A percentile compares a stretch with the other conserved stretches of the same genome.
These are phyloP conservation scores for Cunninghamia lanceolata DNA, from an alignment of 75 land plant species.

Conservation along the genomic window DNA sequence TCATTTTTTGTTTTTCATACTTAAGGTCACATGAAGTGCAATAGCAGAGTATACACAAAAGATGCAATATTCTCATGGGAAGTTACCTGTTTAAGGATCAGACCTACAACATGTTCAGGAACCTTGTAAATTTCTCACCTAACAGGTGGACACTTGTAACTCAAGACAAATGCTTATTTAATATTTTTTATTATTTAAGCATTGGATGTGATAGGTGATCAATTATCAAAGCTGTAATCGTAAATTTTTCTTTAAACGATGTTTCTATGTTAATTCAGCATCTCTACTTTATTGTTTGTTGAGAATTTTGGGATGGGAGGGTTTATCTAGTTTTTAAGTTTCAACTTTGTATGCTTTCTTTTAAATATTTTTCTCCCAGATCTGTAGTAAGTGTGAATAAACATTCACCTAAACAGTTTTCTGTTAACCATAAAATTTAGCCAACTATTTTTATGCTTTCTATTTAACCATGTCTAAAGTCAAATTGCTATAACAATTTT, in stretches of 20 bases:
- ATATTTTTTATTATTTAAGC: neutral
- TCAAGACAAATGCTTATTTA: neutral
- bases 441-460: neutral
- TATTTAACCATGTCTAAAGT: neutral
- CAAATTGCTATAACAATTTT: neutral
- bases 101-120: neutral
- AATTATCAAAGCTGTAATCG: neutral
- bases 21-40: too few species aligned
- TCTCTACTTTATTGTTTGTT: neutral
- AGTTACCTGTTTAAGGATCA: neutral
- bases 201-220: neutral
- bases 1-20: too few species aligned
- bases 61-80: neutral
- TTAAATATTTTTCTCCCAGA: neutral
- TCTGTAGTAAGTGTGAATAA: neutral
- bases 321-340: neutral
- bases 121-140: neutral
- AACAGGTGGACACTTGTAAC: neutral
- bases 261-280: neutral
- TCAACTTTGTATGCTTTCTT: neutral
- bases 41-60: too few species aligned
- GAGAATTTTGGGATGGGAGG: neutral
- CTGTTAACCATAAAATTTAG: neutral
- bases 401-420: neutral
- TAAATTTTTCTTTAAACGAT: neutral